phyloP scores from a whole-genome alignment of 1,284 basidiomycete species.

The Ganoderma sinense region DNA sequence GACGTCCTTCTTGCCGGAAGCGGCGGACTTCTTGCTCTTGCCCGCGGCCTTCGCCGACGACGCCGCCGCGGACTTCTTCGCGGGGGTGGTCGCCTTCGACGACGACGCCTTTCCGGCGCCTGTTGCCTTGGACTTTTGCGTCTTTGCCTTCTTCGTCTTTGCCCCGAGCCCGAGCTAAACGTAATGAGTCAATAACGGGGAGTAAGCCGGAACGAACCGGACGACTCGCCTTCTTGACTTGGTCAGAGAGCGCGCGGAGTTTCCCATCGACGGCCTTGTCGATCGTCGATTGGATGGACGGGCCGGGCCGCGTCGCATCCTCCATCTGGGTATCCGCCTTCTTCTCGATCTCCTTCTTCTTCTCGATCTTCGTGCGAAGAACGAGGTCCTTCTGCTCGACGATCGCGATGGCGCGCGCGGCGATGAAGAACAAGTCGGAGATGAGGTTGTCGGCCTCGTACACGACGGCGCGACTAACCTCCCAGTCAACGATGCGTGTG shows the following conservation, averaged over 20 bases:
- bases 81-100: neutral
- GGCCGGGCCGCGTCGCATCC: constrained; percentile 28
- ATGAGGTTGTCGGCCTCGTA: neutral
- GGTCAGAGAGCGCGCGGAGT: constrained; percentile 6
- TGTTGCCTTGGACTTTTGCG: neutral
- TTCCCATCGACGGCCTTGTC: constrained; percentile 26
- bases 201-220: neutral
- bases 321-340: constrained; percentile 23
- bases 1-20: neutral
- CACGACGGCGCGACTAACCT: neutral
- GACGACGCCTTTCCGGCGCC: neutral
- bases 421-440: neutral
- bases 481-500: neutral
- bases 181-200: neutral
- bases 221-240: neutral
- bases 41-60: neutral
- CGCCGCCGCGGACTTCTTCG: neutral
- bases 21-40: neutral
- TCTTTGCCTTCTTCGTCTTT: too few species aligned
- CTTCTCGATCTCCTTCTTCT: constrained; percentile 5
- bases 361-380: constrained; percentile 5
- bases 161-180: neutral
- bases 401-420: neutral
- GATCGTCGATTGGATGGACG: constrained; percentile 30
- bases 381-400: neutral